A percentile compares a stretch with the other conserved stretches of the same genome.
These are phyloP conservation scores for Diaporthe vexans DNA, from an alignment of 2,329 filamentous ascomycete species.

Conservation along the genomic window DNA sequence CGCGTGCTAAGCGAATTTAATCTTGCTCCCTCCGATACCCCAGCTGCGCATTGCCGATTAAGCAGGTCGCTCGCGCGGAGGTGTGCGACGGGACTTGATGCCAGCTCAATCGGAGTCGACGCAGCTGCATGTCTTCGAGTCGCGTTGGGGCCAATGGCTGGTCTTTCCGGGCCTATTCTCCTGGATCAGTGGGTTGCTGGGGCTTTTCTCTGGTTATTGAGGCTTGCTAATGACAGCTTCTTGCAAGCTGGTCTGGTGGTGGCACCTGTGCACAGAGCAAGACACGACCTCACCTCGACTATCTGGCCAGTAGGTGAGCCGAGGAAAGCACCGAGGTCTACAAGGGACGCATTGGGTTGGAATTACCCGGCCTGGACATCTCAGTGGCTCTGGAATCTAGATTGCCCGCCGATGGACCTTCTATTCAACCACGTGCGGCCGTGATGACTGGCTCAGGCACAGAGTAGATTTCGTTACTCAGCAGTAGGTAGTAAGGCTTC, in stretches of 20 bases:
- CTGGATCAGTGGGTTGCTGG: constrained; percentile 20
- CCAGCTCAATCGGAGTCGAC: constrained; percentile 25
- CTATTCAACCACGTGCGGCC: constrained; percentile 6
- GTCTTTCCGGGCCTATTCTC: neutral
- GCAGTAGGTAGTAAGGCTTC: neutral
- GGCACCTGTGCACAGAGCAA: constrained; percentile 19
- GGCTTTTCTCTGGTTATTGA: neutral
- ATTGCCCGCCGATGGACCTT: neutral
- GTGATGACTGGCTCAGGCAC: neutral
- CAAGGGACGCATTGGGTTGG: neutral
- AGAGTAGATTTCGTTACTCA: neutral
- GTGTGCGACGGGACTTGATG: constrained; percentile 19
- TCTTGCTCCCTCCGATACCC: constrained; percentile 30
- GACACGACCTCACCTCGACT: constrained; percentile 25
- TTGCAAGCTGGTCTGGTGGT: constrained; percentile 10
- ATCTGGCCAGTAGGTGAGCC: constrained; percentile 21
- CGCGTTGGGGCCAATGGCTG: constrained; percentile 23
- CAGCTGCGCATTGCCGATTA: constrained; percentile 37
- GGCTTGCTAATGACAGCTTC: constrained; percentile 37
- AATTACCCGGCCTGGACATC: neutral
- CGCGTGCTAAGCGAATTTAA: constrained; percentile 39
- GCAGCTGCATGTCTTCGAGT: constrained; percentile 17
- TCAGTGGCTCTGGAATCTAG: neutral
- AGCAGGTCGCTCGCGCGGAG: constrained; percentile 9
- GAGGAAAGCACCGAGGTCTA: constrained; percentile 6